Evolutionary conservation across 129 eudicot genomes (phyloP), one percentile per base, ranked within the genome.

Genomic region (Heracleum sosnowskyi): DNA sequence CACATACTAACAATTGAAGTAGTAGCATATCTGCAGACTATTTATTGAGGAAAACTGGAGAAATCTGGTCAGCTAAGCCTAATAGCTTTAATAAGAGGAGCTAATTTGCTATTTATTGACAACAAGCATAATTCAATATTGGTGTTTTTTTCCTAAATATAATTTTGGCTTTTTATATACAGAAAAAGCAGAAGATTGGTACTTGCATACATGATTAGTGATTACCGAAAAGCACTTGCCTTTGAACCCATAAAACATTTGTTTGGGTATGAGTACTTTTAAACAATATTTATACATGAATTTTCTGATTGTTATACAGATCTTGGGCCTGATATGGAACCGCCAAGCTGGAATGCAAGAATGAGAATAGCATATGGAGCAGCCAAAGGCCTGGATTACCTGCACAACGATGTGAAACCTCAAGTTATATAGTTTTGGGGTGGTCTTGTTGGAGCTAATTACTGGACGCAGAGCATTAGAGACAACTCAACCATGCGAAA

Each of bases 291-390:
- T 6, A 74, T 13, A 44, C 10, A 15, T 24, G 11, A 40, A 78
- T 24, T 33, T 29, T 69, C 5, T 37, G 18, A 28, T 73, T 44
- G 53, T 15, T 11, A 28, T 80, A 79, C 79, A 90, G 96, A 87
- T 81, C 88, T 87, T 74, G 80, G 60, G 34, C 86, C 93, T 33
- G 82, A 81, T 63, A 87, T 81, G 90, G 78, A 82, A 73, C 90
- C 93, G 36, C 83, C 87, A 2, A 89, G 88, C 76, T 91, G 96
- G 96, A 74, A 88, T 71, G 82, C 88, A 13, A 83, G 92, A 42
- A 88, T 91, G 86, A 81, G 76, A 71, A 88, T 91, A 81, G 91
- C 96, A 46, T 81, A 79, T 36, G 96, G 89, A 80, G 75, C 84
- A 36, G 86, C 90, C 40, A 82, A 76, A 42, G 90, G 86, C 40